Evolutionary conservation across 169 alveolate species (phyloP), one percentile per base, ranked within the genome.

Genomic region (Plasmodium malariae): DNA sequence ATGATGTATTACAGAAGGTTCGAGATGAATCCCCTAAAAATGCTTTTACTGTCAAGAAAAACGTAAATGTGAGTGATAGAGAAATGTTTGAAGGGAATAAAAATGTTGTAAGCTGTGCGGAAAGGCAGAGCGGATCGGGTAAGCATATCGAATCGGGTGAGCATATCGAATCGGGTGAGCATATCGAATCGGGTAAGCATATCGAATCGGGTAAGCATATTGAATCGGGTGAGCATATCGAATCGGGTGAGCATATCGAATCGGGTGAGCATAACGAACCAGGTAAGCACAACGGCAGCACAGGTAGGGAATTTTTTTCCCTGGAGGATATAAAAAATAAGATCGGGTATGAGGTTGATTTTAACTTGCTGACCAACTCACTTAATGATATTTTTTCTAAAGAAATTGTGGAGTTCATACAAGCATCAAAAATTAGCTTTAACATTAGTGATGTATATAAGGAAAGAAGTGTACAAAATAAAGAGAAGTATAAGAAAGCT

Each of bases 371-470:
- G 43, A 80, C 90, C 24, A 67, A 67, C 19, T 68, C 78, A 40
- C 59, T 80, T 36, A 80, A 80, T 70, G 90, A 80, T 80, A 80
- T 80, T 34, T 80, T 80, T 49, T 80, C 90, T 21, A 80, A 80
- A 80, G 90, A 80, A 67, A 80, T 80, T 67, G 90, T 80, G 7
- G 90, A 80, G 19, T 80, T 80, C 30, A 80, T 80, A 12, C 76
- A 80, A 70, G 90, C 90, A 17, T 80, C 90, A 11, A 51, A 67
- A 80, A 80, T 30, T 32, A 80, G 73, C 30, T 80, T 67, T 32
- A 80, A 80, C 67, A 80, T 80, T 12, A 80, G 54, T 45, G 90
- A 80, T 17, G 83, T 80, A n/a, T 68, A 83, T 36, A 80, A 80
- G 43, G 90, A 67, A 60, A 68, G 90, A 36, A 80, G 37, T 67